Percentiles rank a stretch among this genome's conserved stretches.
These are phyloP conservation scores for Heliosperma pusillum DNA, from an alignment of 148 eudicot species.

Conservation along the genomic window DNA sequence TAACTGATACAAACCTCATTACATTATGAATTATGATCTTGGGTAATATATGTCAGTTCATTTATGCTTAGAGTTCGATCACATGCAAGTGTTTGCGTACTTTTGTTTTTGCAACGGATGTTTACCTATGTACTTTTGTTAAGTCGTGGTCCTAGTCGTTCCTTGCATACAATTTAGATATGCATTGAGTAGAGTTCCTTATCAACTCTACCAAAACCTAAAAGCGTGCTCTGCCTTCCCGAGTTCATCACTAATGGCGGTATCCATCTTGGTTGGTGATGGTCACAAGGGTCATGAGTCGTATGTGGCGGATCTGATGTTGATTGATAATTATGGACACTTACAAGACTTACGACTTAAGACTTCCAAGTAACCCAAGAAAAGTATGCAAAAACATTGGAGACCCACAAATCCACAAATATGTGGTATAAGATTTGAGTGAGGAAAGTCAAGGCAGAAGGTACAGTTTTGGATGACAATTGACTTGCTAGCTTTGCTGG, in stretches of 20 bases:
- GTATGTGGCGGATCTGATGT: background rate
- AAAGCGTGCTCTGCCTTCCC: too few species aligned
- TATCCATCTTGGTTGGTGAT: too few species aligned
- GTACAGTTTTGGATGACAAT: background rate
- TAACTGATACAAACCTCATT: background rate
- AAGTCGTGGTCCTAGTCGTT: too few species aligned
- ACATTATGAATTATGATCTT: background rate
- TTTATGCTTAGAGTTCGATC: too few species aligned
- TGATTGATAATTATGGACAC: background rate
- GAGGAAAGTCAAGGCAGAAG: conserved; percentile 8
- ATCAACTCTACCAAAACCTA: too few species aligned
- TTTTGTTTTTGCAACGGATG: too few species aligned
- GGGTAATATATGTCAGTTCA: background rate
- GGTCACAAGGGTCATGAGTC: too few species aligned
- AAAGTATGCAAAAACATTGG: background rate
- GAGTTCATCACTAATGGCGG: background rate
- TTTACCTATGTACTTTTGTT: too few species aligned
- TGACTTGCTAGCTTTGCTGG: conserved; percentile 2
- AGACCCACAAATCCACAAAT: background rate
- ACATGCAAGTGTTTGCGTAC: too few species aligned
- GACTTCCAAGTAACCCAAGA: background rate
- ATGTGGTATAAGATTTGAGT: background rate
- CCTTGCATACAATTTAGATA: too few species aligned
- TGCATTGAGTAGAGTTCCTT: too few species aligned
- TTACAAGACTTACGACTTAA: background rate